phyloP scores from a whole-genome alignment of 164 flowering plant genomes.

The Cinnamomum chago region DNA sequence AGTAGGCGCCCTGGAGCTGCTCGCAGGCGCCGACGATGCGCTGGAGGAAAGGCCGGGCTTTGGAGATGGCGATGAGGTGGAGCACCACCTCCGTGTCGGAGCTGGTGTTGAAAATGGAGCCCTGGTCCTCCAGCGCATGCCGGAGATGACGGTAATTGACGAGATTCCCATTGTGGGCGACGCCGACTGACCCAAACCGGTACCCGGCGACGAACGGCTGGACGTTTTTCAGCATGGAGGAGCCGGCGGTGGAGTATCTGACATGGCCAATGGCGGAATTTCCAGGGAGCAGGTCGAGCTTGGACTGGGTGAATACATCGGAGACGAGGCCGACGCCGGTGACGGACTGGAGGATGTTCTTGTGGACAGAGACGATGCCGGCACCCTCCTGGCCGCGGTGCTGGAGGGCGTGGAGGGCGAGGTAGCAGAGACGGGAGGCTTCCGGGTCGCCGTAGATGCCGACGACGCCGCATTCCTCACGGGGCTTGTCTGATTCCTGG shows the following conservation, averaged over 20 bases:
- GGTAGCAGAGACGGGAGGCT: conserved; percentile 76
- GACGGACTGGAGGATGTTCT: conserved; percentile 52
- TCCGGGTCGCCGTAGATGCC: conserved; percentile 93
- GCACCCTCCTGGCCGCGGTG: conserved; percentile 98
- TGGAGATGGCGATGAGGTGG: conserved; percentile 82
- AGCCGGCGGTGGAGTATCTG: conserved; percentile 87
- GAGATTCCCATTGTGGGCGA: conserved; percentile 91
- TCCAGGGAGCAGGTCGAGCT: conserved; percentile 68
- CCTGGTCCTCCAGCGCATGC: conserved; percentile 62
- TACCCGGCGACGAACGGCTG: conserved; percentile 94
- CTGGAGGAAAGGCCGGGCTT: conserved; percentile 60
- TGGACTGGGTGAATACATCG: conserved; percentile 71
- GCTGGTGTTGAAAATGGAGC: conserved; percentile 86
- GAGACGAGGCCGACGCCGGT: conserved; percentile 89
- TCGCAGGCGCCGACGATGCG: conserved; percentile 86
- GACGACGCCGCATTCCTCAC: conserved; percentile 95
- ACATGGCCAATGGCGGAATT: conserved; percentile 86
- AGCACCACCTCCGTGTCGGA: conserved; percentile 92
- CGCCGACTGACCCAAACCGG: conserved; percentile 81
- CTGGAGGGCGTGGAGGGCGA: conserved; percentile 89
- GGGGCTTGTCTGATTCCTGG: conserved; percentile 28
- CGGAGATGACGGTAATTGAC: conserved; percentile 67
- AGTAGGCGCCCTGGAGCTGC: conserved; percentile 83
- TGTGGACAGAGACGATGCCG: conserved; percentile 66
- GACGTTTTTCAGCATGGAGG: conserved; percentile 84